Conservation (phyloP, 75 land plant genomes). For the Selaginella tamariscina region DNA sequence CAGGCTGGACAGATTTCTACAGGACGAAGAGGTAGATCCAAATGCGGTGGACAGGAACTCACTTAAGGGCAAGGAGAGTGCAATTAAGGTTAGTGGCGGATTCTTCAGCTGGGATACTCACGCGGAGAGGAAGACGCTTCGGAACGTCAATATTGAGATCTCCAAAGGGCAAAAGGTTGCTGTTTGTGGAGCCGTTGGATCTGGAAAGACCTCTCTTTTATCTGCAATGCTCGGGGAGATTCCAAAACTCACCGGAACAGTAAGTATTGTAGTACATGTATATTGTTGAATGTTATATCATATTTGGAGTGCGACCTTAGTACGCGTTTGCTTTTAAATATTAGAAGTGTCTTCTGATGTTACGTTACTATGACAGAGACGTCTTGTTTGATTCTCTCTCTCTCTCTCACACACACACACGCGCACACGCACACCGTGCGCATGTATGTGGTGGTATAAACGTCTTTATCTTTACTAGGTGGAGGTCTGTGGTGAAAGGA, state of each 20-base stretch:
- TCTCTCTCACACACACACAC: too few species aligned
- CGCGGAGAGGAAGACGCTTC: neutral
- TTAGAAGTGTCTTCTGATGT: too few species aligned
- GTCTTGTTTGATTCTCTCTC: too few species aligned
- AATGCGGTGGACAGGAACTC: neutral
- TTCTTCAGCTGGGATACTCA: conserved; percentile 8
- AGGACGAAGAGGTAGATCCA: conserved; percentile 6
- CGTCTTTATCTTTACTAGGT: conserved; percentile 2
- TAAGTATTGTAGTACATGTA: neutral
- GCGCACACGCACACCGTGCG: too few species aligned
- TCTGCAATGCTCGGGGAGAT: neutral
- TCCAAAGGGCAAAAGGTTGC: neutral
- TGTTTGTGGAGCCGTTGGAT: conserved; percentile 10
- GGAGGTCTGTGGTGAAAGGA: neutral
- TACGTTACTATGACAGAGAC: too few species aligned
- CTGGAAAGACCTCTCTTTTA: conserved; percentile 1
- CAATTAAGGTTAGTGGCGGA: neutral
- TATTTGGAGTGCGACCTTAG: too few species aligned
- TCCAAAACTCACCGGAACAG: neutral
- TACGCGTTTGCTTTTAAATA: too few species aligned
- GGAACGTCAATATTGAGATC: neutral
- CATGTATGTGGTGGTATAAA: too few species aligned
- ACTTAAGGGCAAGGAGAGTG: neutral
- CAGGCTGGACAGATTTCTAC: neutral
- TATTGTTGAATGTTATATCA: neutral